Evolutionary conservation across 1,284 basidiomycete species (phyloP), one percentile per base, ranked within the genome.

Genomic region (Phlebopus sp.): DNA sequence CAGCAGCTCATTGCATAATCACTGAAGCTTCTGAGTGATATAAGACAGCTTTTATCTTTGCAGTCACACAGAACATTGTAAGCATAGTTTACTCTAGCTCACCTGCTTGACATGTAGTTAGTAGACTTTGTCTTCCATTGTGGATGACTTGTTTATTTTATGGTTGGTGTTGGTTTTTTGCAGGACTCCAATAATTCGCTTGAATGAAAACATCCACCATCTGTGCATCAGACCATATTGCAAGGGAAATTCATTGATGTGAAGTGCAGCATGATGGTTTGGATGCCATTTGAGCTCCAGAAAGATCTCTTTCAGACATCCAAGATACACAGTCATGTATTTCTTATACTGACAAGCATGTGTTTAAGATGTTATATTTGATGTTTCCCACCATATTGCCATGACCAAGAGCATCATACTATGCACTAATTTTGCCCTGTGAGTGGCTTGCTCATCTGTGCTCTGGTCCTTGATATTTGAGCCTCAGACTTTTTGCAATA

Each of bases 201-300:
- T 56, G 27, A 62, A 59, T 1, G 58, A 59, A 41, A 59, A 66
- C 25, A 56, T 55, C 57, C 61, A 63, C 62, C 62, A 64, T 5
- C 50, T 49, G 37, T 61, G 55, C 35, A 60, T 50, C 2, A 60
- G 60, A 2, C 63, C 58, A 42, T 57, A 64, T 13, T 46, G 31
- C 0, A 9, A 13, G 4, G 64, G 47, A 21, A 57, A 59, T 29
- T 56, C 47, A 3, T 44, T 30, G 3, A 62, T 14, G 35, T 63
- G 60, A 14, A 63, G 40, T 6, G 54, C 36, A 1, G 44, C 25
- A 46, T 62, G 61, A 31, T 63, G 56, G 37, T 56, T 60, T 13
- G 54, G 57, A 1, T 25, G 19, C 31, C 51, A 47, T 3, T 34
- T 35, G 21, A 53, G 37, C 7, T 40, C 23, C 1, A 55, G 54